Percentiles rank a stretch among this genome's conserved stretches.
Conservation (phyloP, 331 rosid species). For the Cucumis variabilis region DNA sequence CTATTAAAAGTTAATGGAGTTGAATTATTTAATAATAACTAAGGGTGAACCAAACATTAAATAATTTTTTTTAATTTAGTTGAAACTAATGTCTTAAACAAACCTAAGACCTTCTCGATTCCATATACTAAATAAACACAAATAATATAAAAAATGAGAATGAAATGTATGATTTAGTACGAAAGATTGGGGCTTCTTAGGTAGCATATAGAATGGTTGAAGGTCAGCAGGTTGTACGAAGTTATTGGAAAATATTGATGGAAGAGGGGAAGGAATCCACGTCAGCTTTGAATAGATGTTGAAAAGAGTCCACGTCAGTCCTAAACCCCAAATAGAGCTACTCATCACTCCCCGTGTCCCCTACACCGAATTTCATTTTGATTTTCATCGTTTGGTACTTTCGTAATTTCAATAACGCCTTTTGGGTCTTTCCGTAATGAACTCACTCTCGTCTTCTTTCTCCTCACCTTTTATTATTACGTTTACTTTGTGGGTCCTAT, state of each 20-base stretch:
- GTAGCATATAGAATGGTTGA: not conserved
- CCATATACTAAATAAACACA: no score
- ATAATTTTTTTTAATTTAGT: no score
- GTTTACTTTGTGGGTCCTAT: not conserved
- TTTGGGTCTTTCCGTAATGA: not conserved
- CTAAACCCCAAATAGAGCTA: not conserved
- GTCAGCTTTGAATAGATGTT: not conserved
- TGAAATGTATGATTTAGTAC: no score
- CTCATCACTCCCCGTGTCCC: not conserved
- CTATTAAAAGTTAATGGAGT: no score
- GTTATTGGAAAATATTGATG: not conserved
- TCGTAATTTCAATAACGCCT: not conserved
- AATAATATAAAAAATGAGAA: no score
- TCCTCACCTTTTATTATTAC: not conserved
- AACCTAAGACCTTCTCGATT: no score
- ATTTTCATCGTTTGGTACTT: not conserved
- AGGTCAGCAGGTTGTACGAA: not conserved
- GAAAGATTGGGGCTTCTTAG: no score
- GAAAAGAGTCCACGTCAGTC: slow-evolving; percentile 6
- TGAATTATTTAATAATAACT: no score
- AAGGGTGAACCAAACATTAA: no score
- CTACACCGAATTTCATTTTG: not conserved
- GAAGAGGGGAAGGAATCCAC: not conserved
- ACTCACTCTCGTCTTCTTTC: not conserved
- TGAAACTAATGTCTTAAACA: no score